Conservation (phyloP, 73 alveolate species). For the Paramecium primaurelia region DNA sequence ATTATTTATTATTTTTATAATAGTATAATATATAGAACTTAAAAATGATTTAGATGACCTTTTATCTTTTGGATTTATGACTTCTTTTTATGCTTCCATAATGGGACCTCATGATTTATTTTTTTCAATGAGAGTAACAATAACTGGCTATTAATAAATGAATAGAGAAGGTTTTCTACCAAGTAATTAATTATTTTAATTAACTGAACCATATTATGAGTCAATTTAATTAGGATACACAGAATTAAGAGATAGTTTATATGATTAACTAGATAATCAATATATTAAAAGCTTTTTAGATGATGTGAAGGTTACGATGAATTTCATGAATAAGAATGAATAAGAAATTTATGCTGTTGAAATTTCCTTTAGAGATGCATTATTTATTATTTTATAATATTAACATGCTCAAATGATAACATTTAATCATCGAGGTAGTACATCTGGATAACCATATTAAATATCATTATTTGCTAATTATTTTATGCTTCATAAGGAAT, state of each 20-base stretch:
- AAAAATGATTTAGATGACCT: neutral
- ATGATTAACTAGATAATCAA: neutral
- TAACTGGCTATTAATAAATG: neutral
- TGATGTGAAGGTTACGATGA: neutral
- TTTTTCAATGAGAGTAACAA: neutral
- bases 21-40: neutral
- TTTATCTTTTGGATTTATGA: neutral
- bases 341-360: neutral
- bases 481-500: neutral
- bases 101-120: slow-evolving; percentile 27
- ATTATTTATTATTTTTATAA: neutral
- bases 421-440: neutral
- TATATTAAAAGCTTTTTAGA: neutral
- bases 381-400: neutral
- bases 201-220: neutral
- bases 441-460: neutral
- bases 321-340: neutral
- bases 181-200: neutral
- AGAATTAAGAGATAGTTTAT: neutral
- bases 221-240: neutral
- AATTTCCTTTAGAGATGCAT: neutral
- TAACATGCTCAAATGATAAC: neutral
- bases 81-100: neutral
- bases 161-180: neutral
- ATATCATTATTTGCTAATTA: neutral